A percentile compares a stretch with the other conserved stretches of the same genome.
phyloP scores from a whole-genome alignment of 768 basidiomycete genomes.

The Infundibulicybe gibba region DNA sequence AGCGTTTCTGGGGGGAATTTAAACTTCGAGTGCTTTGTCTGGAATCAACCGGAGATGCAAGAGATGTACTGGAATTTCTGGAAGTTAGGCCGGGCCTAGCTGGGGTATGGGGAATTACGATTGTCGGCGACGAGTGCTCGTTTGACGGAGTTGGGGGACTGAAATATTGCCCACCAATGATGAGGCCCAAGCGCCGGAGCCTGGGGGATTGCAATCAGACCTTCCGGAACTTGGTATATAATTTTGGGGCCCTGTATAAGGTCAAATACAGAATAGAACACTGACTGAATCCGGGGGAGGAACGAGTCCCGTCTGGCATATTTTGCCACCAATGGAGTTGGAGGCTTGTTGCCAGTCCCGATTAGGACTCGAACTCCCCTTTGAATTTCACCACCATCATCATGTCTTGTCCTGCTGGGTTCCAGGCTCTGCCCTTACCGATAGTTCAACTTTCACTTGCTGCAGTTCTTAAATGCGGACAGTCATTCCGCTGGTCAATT shows the following conservation, averaged over 20 bases:
- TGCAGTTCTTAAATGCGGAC: constrained; percentile 78
- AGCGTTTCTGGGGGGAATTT: constrained; percentile 39
- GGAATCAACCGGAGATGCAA: constrained; percentile 43
- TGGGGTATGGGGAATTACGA: constrained; percentile 17
- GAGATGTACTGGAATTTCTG: constrained; percentile 48
- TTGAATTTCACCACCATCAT: constrained; percentile 3
- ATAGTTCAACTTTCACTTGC: constrained; percentile 72
- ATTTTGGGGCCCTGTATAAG: constrained; percentile 82
- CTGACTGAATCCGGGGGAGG: constrained; percentile 76
- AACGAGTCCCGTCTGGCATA: constrained; percentile 57
- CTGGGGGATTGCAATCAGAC: constrained; percentile 61
- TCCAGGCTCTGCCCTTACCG: constrained; percentile 57
- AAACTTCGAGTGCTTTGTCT: constrained; percentile 38
- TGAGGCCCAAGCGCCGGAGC: constrained; percentile 2
- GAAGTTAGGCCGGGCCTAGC: constrained; percentile 17
- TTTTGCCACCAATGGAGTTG: neutral
- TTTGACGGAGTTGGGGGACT: constrained; percentile 36
- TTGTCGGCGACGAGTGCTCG: constrained; percentile 16
- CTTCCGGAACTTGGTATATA: constrained; percentile 92
- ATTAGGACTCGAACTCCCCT: neutral
- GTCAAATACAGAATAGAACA: constrained; percentile 95
- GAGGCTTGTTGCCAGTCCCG: no score
- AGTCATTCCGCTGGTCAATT: constrained; percentile 81
- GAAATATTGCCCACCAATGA: constrained; percentile 22
- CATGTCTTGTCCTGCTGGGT: constrained; percentile 30